These are phyloP conservation scores for Parastagonospora nodorum DNA, from an alignment of 2,329 filamentous ascomycete species.

Conservation along the genomic window DNA sequence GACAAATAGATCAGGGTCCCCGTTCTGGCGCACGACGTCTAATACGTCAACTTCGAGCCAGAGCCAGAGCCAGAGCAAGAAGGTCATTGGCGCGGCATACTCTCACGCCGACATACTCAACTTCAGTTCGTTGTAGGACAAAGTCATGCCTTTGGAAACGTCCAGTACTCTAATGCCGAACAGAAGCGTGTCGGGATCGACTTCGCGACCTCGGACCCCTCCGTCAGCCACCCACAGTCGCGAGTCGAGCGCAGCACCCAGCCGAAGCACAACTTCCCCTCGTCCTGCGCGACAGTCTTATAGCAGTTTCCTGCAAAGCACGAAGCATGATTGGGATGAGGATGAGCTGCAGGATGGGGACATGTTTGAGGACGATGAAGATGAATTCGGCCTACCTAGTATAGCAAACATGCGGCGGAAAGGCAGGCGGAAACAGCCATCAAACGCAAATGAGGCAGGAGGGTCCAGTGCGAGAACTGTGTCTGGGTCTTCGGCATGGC, in stretches of 20 bases:
- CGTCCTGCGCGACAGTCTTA: slow-evolving; percentile 73
- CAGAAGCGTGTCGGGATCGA: slow-evolving; percentile 65
- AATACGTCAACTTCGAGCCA: slow-evolving; percentile 47
- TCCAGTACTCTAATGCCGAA: slow-evolving; percentile 16
- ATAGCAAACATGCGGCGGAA: slow-evolving; percentile 88
- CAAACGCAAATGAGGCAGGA: slow-evolving; percentile 53
- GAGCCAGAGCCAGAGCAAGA: slow-evolving; percentile 54
- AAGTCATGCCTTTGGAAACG: neutral
- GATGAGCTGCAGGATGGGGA: slow-evolving; percentile 70
- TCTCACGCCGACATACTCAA: slow-evolving; percentile 95
- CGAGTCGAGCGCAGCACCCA: slow-evolving; percentile 63
- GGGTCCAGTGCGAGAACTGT: slow-evolving; percentile 28
- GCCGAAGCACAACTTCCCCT: slow-evolving; percentile 60
- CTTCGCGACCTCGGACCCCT: slow-evolving; percentile 76
- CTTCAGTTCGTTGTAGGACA: slow-evolving; percentile 73
- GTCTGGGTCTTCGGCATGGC: slow-evolving; percentile 48
- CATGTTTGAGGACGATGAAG: slow-evolving; percentile 84
- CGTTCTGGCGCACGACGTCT: slow-evolving; percentile 78
- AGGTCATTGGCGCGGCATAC: slow-evolving; percentile 92
- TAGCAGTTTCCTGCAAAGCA: slow-evolving; percentile 78
- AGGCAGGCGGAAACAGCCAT: slow-evolving; percentile 53
- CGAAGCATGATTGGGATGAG: slow-evolving; percentile 80
- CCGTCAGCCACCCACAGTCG: slow-evolving; percentile 63
- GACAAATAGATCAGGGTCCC: slow-evolving; percentile 72
- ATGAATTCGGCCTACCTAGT: slow-evolving; percentile 93